Percentiles rank a stretch among this genome's conserved stretches.
These are phyloP conservation scores for Helotiales sp. DNA, from an alignment of 2,329 filamentous ascomycete species.

Conservation along the genomic window DNA sequence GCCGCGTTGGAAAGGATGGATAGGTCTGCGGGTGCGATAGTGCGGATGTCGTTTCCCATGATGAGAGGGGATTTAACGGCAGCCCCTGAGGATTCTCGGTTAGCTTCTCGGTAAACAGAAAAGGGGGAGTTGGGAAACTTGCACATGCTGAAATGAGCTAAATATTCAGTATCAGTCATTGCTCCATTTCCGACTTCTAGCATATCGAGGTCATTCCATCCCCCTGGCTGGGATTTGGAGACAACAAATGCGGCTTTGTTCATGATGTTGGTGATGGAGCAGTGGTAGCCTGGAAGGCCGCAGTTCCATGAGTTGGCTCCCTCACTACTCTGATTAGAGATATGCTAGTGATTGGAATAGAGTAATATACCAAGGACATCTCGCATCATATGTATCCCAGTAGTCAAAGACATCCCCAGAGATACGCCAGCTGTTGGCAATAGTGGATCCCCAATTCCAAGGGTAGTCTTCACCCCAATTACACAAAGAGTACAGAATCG, in stretches of 20 bases:
- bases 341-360: neutral
- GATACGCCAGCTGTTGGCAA: slow-evolving; percentile 47
- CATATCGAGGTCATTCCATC: slow-evolving; percentile 44
- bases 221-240: slow-evolving; percentile 41
- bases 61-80: slow-evolving; percentile 40
- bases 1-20: slow-evolving; percentile 49
- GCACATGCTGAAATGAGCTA: slow-evolving; percentile 42
- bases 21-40: slow-evolving; percentile 43
- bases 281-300: slow-evolving; percentile 39
- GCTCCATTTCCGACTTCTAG: slow-evolving; percentile 46
- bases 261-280: slow-evolving; percentile 39
- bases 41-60: slow-evolving; percentile 41
- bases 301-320: slow-evolving; percentile 46
- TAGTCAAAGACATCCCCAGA: slow-evolving; percentile 46
- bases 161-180: slow-evolving; percentile 46
- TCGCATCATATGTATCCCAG: slow-evolving; percentile 48
- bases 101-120: neutral
- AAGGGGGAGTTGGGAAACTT: slow-evolving; percentile 12
- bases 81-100: slow-evolving; percentile 32
- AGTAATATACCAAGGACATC: slow-evolving; percentile 42
- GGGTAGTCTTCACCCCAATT: slow-evolving; percentile 58
- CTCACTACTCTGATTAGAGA: slow-evolving; percentile 36
- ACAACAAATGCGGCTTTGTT: slow-evolving; percentile 40
- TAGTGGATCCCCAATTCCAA: slow-evolving; percentile 44
- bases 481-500: slow-evolving; percentile 47